Conservation (phyloP, 1,284 basidiomycete genomes). For the Coniferiporia sulphurascens region DNA sequence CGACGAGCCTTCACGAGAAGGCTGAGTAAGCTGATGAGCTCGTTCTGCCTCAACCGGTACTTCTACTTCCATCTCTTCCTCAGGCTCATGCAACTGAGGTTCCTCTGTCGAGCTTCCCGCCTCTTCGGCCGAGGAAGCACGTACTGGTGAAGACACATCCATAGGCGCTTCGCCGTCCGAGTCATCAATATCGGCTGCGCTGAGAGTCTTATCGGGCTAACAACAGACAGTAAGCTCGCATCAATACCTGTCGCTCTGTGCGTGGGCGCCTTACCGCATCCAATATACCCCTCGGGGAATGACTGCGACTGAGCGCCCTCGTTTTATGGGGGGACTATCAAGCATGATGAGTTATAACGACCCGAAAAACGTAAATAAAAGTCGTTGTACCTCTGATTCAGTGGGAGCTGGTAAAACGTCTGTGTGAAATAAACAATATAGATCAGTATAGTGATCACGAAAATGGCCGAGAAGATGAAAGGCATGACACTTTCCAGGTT, state of each 20-base stretch:
- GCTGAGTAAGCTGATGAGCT: background rate
- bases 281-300: background rate
- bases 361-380: background rate
- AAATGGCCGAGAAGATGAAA: background rate
- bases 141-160: conserved; percentile 9
- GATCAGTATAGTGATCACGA: background rate
- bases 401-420: background rate
- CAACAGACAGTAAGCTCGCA: background rate
- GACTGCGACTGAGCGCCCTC: background rate
- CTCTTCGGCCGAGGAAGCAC: background rate
- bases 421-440: background rate
- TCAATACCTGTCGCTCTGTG: background rate
- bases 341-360: background rate
- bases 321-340: background rate
- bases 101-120: background rate
- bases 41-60: conserved; percentile 17
- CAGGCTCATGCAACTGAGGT: background rate
- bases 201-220: background rate
- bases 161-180: conserved; percentile 4
- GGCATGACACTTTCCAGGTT: background rate
- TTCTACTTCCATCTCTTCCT: background rate
- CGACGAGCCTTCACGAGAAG: background rate
- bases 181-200: background rate
- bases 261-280: background rate
- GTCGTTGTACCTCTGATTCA: background rate